Evolutionary conservation across 257 asterid genomes (phyloP).

Genomic region (Fraxinus anomala): DNA sequence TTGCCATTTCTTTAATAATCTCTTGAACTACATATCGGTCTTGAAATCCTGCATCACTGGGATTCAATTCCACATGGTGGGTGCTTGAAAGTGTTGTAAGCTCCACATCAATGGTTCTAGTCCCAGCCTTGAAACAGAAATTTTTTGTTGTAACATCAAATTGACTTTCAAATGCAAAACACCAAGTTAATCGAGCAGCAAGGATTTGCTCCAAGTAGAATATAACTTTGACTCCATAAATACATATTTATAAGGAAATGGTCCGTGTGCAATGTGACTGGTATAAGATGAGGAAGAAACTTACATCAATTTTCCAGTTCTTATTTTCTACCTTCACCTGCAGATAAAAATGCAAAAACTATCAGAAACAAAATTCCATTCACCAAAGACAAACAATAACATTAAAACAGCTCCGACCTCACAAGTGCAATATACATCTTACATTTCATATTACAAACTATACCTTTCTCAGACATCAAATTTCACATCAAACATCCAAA

Average conservation of each 20-base stretch:
- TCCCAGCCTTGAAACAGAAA: slow-evolving; percentile 69
- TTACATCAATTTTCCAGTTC: slow-evolving; percentile 93
- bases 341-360: slow-evolving; percentile 32
- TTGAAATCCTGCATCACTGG: slow-evolving; percentile 94
- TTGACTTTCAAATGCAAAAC: background rate
- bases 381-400: slow-evolving; percentile 4
- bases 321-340: slow-evolving; percentile 96
- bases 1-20: slow-evolving; percentile 96
- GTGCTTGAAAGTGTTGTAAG: slow-evolving; percentile 83
- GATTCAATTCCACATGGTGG: slow-evolving; percentile 90
- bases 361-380: slow-evolving; percentile 18
- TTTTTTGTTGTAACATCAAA: slow-evolving; percentile 22
- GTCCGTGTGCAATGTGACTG: background rate
- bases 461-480: slow-evolving; percentile 3
- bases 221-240: background rate
- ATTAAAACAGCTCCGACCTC: slow-evolving; percentile 9
- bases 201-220: background rate
- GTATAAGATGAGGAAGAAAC: slow-evolving; percentile 31
- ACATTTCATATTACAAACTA: background rate
- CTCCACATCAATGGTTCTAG: slow-evolving; percentile 81
- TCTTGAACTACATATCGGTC: slow-evolving; percentile 97
- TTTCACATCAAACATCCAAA: background rate
- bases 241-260: background rate
- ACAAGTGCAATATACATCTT: background rate
- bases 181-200: background rate